Conservation (phyloP, 2,329 filamentous ascomycete genomes). For the Aureobasidium sp. region DNA sequence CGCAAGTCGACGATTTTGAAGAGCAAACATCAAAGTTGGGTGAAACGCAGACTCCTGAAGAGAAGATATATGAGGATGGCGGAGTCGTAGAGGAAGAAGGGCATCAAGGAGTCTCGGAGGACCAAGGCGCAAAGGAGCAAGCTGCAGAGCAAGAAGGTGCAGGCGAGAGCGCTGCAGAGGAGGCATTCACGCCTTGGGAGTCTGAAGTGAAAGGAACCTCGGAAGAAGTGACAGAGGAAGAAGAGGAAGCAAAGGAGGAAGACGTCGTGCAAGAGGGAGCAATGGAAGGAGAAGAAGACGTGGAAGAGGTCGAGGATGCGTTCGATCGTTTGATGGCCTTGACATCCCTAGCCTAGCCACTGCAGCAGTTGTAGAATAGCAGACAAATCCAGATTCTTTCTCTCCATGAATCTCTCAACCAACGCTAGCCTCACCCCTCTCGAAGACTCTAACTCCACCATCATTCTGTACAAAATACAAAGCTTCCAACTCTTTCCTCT, state of each 20-base stretch:
- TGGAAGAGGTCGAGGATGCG: not conserved
- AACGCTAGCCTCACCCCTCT: slow-evolving; percentile 56
- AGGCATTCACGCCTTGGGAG: not conserved
- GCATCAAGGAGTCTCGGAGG: not conserved
- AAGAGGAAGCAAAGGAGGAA: not conserved
- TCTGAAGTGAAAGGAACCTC: not conserved
- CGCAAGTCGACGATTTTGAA: not conserved
- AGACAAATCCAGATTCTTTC: not conserved
- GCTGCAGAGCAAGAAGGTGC: not conserved
- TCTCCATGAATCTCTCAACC: not conserved
- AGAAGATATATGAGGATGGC: not conserved
- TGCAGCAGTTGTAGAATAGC: not conserved
- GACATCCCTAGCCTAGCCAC: not conserved
- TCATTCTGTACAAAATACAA: slow-evolving; percentile 76
- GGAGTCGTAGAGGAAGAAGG: no score
- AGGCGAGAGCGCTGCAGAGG: not conserved
- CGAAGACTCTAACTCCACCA: slow-evolving; percentile 75
- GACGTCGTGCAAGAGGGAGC: no score
- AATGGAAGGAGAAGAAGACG: not conserved
- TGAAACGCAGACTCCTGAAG: no score
- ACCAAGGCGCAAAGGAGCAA: not conserved
- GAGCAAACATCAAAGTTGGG: not conserved
- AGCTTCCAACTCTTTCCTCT: slow-evolving; percentile 56
- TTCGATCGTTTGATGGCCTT: slow-evolving; percentile 5
- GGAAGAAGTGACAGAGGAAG: not conserved